Evolutionary conservation across 306 rosid species (phyloP).

Genomic region (Castanospermum australe): DNA sequence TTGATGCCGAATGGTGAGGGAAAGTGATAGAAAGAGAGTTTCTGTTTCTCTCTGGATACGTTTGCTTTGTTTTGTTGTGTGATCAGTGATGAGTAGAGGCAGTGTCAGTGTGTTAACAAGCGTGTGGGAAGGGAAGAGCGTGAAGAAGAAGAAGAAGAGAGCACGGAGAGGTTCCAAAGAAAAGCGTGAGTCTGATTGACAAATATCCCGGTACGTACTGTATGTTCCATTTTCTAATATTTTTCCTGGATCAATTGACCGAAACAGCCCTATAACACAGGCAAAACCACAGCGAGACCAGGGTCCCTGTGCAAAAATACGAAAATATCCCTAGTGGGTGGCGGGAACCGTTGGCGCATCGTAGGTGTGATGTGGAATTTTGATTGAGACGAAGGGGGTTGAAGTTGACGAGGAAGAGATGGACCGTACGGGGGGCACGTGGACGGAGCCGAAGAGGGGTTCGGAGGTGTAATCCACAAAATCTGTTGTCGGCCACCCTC

Average conservation of each 20-base stretch:
- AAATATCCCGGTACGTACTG: constrained; percentile 47
- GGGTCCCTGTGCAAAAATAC: neutral
- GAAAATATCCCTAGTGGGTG: neutral
- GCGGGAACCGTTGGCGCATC: neutral
- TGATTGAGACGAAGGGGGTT: neutral
- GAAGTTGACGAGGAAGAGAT: neutral
- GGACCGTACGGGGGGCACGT: constrained; percentile 44
- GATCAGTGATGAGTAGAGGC: neutral
- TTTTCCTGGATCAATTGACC: constrained; percentile 9
- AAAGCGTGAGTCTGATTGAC: constrained; percentile 44
- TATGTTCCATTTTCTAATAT: constrained; percentile 27
- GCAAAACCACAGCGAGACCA: neutral
- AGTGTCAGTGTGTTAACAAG: neutral
- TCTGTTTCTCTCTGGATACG: neutral
- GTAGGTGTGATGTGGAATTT: neutral
- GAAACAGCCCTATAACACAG: neutral
- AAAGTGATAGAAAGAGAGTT: neutral
- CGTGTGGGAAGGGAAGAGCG: neutral
- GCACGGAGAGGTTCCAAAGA: neutral
- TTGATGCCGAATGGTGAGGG: too few species aligned
- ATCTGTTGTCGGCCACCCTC: constrained; percentile 66
- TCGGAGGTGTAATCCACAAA: constrained; percentile 36
- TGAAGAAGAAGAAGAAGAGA: neutral
- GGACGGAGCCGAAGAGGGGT: constrained; percentile 36
- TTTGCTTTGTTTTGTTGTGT: neutral